A percentile compares a stretch with the other conserved stretches of the same genome.
phyloP scores from a whole-genome alignment of 2,329 filamentous ascomycete species.

The Fusarium sp. region DNA sequence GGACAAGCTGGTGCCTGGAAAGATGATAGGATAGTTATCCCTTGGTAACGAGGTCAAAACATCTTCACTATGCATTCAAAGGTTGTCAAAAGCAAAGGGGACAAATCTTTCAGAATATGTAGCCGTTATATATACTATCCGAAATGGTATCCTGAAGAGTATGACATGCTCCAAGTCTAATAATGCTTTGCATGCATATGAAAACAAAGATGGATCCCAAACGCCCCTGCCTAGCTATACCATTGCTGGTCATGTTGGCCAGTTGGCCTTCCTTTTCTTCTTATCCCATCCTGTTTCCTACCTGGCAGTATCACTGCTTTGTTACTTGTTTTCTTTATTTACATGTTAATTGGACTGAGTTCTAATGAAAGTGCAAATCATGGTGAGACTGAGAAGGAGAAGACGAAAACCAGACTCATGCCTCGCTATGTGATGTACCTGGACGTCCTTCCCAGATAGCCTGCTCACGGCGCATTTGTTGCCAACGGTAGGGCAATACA shows the following conservation, averaged over 20 bases:
- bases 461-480: conserved; percentile 40
- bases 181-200: conserved; percentile 29
- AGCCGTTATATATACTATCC: conserved; percentile 39
- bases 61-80: not conserved
- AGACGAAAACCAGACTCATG: conserved; percentile 13
- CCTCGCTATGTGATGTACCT: conserved; percentile 47
- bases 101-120: conserved; percentile 14
- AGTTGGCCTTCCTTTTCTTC: conserved; percentile 23
- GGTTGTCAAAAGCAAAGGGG: not conserved
- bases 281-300: conserved; percentile 2
- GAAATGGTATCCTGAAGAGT: conserved; percentile 42
- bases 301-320: not conserved
- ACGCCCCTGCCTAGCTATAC: conserved; percentile 38
- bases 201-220: conserved; percentile 27
- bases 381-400: not conserved
- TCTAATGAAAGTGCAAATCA: conserved; percentile 10
- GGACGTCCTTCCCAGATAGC: conserved; percentile 44
- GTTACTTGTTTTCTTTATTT: conserved; percentile 10
- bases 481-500: conserved; percentile 48
- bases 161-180: conserved; percentile 35
- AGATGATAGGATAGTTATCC: conserved; percentile 16
- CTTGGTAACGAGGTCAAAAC: conserved; percentile 18
- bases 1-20: conserved; percentile 19
- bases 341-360: not conserved
- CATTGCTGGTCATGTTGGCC: conserved; percentile 18